These are phyloP conservation scores for Sporothrix brunneoviolacea DNA, from an alignment of 2,329 filamentous ascomycete genomes.

Conservation along the genomic window DNA sequence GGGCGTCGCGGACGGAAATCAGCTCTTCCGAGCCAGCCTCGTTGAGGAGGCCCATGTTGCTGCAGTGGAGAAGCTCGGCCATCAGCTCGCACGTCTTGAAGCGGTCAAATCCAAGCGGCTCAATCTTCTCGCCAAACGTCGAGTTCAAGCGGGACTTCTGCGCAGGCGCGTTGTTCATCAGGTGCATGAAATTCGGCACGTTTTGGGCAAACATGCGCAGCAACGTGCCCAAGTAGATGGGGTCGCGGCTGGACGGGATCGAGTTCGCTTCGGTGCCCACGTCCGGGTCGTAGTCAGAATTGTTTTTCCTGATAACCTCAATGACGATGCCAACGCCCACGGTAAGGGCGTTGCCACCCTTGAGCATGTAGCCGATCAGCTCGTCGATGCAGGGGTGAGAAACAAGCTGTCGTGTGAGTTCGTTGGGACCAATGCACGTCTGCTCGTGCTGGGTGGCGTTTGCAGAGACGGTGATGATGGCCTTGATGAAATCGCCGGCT, in stretches of 20 bases:
- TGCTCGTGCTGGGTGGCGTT: conserved; percentile 98
- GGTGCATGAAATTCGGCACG: conserved; percentile 87
- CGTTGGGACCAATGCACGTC: conserved; percentile 97
- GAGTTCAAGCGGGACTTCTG: conserved; percentile 71
- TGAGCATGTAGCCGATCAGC: conserved; percentile 86
- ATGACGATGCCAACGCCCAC: conserved; percentile 97
- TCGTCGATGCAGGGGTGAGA: conserved; percentile 76
- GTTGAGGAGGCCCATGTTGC: conserved; percentile 95
- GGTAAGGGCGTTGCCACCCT: conserved; percentile 86
- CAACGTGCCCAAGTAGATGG: conserved; percentile 89
- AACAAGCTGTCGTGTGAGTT: conserved; percentile 89
- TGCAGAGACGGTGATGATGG: conserved; percentile 96
- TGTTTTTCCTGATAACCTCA: conserved; percentile 98
- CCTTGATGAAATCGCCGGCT: conserved; percentile 94
- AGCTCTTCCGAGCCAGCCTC: conserved; percentile 84
- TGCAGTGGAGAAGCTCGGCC: conserved; percentile 95
- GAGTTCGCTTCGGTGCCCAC: conserved; percentile 74
- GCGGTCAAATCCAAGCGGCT: conserved; percentile 90
- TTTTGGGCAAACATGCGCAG: conserved; percentile 83
- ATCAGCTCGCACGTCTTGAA: conserved; percentile 99
- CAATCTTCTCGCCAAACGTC: conserved; percentile 84
- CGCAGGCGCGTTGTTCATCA: conserved; percentile 73
- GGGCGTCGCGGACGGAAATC: conserved; percentile 69
- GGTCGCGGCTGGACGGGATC: conserved; percentile 76
- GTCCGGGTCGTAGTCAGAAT: conserved; percentile 96